phyloP scores from a whole-genome alignment of 495 filamentous ascomycete species.

The Aspergillus mulundensis region DNA sequence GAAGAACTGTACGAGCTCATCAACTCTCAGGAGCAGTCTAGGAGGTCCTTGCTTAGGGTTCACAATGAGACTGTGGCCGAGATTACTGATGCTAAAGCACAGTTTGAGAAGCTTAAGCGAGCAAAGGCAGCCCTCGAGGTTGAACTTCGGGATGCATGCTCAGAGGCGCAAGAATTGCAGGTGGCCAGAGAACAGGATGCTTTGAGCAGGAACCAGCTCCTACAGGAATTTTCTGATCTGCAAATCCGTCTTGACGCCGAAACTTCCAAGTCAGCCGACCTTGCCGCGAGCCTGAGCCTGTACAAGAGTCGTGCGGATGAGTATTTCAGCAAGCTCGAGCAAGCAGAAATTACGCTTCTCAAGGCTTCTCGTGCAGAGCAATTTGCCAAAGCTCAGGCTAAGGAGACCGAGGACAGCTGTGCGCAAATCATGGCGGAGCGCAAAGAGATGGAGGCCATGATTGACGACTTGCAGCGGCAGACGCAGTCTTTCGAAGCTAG shows the following conservation, averaged over 20 bases:
- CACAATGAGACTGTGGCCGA: conserved; percentile 85
- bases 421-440: conserved; percentile 89
- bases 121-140: conserved; percentile 73
- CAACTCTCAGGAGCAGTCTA: conserved; percentile 87
- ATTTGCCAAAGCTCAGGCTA: conserved; percentile 83
- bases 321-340: conserved; percentile 96
- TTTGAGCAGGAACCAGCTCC: conserved; percentile 75
- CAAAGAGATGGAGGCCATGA: conserved; percentile 78
- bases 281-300: conserved; percentile 74
- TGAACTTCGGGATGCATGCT: conserved; percentile 80
- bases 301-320: conserved; percentile 95
- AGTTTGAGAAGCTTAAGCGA: conserved; percentile 82
- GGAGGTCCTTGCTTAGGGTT: conserved; percentile 72
- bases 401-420: conserved; percentile 87
- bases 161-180: conserved; percentile 77
- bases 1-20: conserved; percentile 93
- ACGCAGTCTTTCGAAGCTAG: conserved; percentile 86
- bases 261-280: conserved; percentile 76
- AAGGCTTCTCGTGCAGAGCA: conserved; percentile 90
- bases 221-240: conserved; percentile 89
- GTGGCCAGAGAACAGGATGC: conserved; percentile 77
- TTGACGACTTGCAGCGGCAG: conserved; percentile 88
- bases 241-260: conserved; percentile 92
- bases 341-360: conserved; percentile 91
- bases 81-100: conserved; percentile 75